Base-by-base conservation (phyloP, 2,329 filamentous ascomycete genomes). In the Ascochyta lentis region DNA sequence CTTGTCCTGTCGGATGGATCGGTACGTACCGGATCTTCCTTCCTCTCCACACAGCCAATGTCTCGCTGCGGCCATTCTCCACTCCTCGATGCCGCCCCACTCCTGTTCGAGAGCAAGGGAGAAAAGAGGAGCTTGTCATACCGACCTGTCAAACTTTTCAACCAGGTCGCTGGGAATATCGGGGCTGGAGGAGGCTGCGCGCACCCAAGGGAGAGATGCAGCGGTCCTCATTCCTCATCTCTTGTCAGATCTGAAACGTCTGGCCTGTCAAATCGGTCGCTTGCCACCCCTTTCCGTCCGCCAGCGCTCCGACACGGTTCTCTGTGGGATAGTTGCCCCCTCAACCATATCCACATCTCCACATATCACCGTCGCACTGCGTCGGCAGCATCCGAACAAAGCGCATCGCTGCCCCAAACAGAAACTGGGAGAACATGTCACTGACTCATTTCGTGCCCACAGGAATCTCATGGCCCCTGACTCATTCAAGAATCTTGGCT, bases 381-480 rank as follows among this genome's bases (percentile, higher is more conserved):
- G 49, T 63, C 64, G 66, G 66, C 33, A 60, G 56, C 59, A 65
- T 55, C 66, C 65, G 65, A 67, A 56, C 46, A 40, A 48, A 53
- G 59, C 44, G 29, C 48, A 56, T 51, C 45, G 47, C 38, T 51
- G 31, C 51, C 58, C 24, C 39, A 47, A 60, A 54, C 51, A 60
- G 57, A 33, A 23, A 39, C 46, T 22, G n/a, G 46, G 41, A 26
- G 39, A 54, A 24, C 48, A 47, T 15, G 37, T 43, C 33, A 52
- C 70, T 74, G 63, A 74, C 63, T 50, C 22, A 42, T 27, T 53
- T 19, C 33, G 44, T 56, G 48, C 19, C 26, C 37, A 62, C 55
- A 76, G 92, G 65, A 97, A 98, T 72, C 80, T 99, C 29, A 99
- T 99, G 95, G 93, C 93, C 7, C 91, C 86, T 65, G 95, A 99